Conservation (phyloP, 192 early-diverging fungal species). For the Phlyctochytrium planicorne region DNA sequence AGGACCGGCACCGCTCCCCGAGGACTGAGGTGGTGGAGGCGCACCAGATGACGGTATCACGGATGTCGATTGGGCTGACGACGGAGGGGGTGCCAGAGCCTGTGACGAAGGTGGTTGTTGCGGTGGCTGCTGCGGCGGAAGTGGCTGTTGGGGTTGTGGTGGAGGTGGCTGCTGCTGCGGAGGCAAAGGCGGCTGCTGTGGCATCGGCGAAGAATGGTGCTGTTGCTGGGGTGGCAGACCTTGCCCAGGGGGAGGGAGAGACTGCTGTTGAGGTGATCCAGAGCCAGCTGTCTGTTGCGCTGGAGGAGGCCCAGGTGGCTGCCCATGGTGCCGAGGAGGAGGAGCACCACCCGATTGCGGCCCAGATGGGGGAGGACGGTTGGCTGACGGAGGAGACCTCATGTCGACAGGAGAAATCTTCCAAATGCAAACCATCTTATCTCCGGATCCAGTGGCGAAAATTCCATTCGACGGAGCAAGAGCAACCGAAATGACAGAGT, state of each 20-base stretch:
- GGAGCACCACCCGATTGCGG: not conserved
- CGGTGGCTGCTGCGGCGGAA: conserved; percentile 1
- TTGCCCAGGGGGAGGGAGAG: not conserved
- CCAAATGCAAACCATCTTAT: conserved; percentile 91
- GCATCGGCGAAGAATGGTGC: not conserved
- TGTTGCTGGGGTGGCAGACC: no score
- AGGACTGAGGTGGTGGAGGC: not conserved
- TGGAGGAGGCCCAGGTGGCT: no score
- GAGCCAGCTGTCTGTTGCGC: no score
- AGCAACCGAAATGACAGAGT: conserved; percentile 95
- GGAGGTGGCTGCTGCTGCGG: no score
- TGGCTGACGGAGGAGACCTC: not conserved
- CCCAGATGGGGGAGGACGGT: not conserved
- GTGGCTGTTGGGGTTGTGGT: no score
- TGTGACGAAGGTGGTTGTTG: not conserved
- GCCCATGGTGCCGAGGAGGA: no score
- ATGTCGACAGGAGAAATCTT: not conserved
- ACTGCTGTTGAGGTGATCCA: no score
- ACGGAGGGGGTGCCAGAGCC: not conserved
- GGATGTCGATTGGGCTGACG: not conserved
- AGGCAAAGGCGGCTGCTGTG: no score
- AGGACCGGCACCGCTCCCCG: not conserved
- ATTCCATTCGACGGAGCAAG: conserved; percentile 75
- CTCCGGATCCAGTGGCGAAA: conserved; percentile 97
- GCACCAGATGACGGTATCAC: not conserved